Conservation (phyloP, 192 early-diverging fungal species). For the Paraglomus brasilianum region DNA sequence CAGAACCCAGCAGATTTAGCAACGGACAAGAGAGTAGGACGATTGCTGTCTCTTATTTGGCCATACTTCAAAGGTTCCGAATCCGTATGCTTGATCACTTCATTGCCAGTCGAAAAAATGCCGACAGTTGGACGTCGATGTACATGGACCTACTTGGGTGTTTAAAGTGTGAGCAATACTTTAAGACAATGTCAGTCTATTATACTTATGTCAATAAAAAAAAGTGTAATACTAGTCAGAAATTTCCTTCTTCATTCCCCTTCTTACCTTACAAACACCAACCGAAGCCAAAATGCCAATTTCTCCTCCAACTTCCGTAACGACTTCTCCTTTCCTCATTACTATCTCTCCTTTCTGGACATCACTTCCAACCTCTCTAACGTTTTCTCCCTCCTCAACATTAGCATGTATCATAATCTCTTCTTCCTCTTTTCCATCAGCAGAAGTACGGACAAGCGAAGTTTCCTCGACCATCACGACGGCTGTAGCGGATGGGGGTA, state of each 20-base stretch:
- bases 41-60: slow-evolving; percentile 83
- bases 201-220: neutral
- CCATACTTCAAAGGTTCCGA: slow-evolving; percentile 49
- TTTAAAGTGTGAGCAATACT: neutral
- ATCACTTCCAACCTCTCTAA: slow-evolving; percentile 83
- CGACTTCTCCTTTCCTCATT: slow-evolving; percentile 49
- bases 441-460: slow-evolving; percentile 53
- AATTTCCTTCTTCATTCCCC: too few relatives aligned
- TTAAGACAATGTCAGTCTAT: neutral
- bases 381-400: slow-evolving; percentile 57
- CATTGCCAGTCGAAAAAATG: slow-evolving; percentile 89
- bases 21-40: slow-evolving; percentile 70
- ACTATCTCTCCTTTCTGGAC: slow-evolving; percentile 61
- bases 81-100: slow-evolving; percentile 62
- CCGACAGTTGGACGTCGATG: slow-evolving; percentile 68
- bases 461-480: slow-evolving; percentile 99
- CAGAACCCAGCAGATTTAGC: slow-evolving; percentile 62
- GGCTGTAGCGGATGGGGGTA: slow-evolving; percentile 80
- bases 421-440: slow-evolving; percentile 59
- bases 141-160: slow-evolving; percentile 48
- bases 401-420: slow-evolving; percentile 48
- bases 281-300: slow-evolving; percentile 80
- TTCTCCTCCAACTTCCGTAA: slow-evolving; percentile 78
- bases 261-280: slow-evolving; percentile 58
- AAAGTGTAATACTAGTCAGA: too few relatives aligned